Base-by-base conservation (phyloP, 225 moss, liverwort and hornwort genomes). In the Sphagnum tenellum region DNA sequence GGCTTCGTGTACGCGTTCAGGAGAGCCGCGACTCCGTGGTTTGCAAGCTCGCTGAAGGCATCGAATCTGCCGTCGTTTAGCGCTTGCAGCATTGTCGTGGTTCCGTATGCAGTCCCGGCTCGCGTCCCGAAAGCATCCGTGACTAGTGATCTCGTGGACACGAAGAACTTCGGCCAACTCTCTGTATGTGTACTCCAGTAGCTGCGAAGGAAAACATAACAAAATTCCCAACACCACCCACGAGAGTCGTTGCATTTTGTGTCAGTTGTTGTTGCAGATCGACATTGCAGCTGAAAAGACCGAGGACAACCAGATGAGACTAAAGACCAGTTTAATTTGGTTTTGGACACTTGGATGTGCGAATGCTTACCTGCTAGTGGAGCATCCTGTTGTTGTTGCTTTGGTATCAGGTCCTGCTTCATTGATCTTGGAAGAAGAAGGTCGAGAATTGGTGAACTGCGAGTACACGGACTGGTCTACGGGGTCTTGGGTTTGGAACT, bases 131-230 rank as follows among this genome's bases (percentile, higher is more conserved):
- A 84, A 0, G 80, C 83, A 57, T 84, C 77, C 0, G 68, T 56
- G 0, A 80, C 77, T 13, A 57, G 75, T 2, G 83, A 77, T 54
- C 77, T 70, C 7, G 75, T 52, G 50, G 3, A 72, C 29, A 29
- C 29, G 77, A 84, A 84, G 66, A 80, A 80, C 7, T 77, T 75
- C 3, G 83, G 83, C 83, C 83, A 84, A 60, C 68, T 54, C 11
- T 77, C 73, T 48, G 77, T 70, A 12, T 84, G 83, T 71, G 72
- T 77, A 1, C 75, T 75, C 83, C 83, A 84, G 8, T 84, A 84
- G 72, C 83, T 84, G 53, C 3, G 47, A 2, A 58, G 0, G 4
- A 7, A 44, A 44, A 58, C 10, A 58, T 4, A 8, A 58, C 0
- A 11, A 14, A 10, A 56, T 56, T 4, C 56, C 56, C 56, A 56